Conservation (phyloP, 139 green algal species). For the Chlorella sp. region DNA sequence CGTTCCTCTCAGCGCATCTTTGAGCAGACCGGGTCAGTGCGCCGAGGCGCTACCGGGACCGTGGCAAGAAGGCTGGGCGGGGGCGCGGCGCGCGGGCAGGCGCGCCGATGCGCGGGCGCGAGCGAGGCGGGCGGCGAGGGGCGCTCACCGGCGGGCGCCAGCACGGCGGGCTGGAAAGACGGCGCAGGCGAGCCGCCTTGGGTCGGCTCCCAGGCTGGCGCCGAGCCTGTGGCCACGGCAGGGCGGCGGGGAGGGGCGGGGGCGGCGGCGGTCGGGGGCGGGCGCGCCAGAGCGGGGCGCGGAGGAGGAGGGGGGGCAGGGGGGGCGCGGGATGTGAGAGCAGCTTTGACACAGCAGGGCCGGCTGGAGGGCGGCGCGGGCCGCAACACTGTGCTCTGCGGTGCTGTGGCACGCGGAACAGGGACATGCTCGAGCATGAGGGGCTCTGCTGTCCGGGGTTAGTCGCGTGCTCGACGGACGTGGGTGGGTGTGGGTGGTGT, state of each 20-base stretch:
- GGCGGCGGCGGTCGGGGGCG: neutral
- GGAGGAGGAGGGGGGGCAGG: neutral
- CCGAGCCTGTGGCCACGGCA: neutral
- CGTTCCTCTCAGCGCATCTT: slow-evolving; percentile 29
- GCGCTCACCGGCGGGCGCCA: neutral
- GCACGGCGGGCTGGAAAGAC: neutral
- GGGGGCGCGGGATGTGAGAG: slow-evolving; percentile 21
- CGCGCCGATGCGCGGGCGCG: neutral
- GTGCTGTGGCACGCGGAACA: slow-evolving; percentile 46
- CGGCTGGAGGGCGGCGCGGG: slow-evolving; percentile 9
- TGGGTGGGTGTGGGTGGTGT: slow-evolving; percentile 2
- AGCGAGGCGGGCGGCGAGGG: neutral
- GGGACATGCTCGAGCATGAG: slow-evolving; percentile 45
- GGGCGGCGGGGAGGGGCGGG: neutral
- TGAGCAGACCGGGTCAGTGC: slow-evolving; percentile 30
- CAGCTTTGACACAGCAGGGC: slow-evolving; percentile 40
- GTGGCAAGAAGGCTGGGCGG: slow-evolving; percentile 31
- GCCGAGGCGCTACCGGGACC: slow-evolving; percentile 14
- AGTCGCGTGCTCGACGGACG: slow-evolving; percentile 21
- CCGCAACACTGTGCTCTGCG: slow-evolving; percentile 36
- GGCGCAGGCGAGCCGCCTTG: neutral
- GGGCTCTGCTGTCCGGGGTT: slow-evolving; percentile 49
- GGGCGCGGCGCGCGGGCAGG: neutral
- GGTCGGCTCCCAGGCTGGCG: neutral
- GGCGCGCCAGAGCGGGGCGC: neutral